Evolutionary conservation across 768 basidiomycete genomes (phyloP).

Genomic region (Megacollybia marginata): DNA sequence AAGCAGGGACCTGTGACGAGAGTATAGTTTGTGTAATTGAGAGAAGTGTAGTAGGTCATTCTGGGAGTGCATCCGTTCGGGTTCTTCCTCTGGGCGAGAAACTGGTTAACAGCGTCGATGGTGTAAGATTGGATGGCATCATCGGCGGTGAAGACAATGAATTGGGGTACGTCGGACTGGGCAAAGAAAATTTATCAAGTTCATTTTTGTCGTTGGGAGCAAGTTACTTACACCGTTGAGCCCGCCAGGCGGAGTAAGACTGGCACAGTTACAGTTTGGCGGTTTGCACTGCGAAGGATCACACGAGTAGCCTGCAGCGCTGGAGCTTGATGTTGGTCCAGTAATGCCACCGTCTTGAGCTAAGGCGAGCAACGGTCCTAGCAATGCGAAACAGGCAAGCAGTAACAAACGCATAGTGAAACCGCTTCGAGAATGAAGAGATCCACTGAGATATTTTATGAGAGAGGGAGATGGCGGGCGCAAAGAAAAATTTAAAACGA

Average conservation of each 20-base stretch:
- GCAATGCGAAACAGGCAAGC: not conserved
- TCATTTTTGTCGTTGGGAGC: not conserved
- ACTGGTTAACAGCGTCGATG: conserved; percentile 64
- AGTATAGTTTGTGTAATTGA: conserved; percentile 67
- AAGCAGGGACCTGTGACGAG: conserved; percentile 46
- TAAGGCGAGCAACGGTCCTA: conserved; percentile 27
- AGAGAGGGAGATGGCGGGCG: too few relatives aligned
- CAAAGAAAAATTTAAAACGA: too few relatives aligned
- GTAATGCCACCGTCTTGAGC: conserved; percentile 48
- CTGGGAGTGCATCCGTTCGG: conserved; percentile 70
- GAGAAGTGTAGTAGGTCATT: conserved; percentile 71
- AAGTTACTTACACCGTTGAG: conserved; percentile 40
- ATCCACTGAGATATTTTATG: too few relatives aligned
- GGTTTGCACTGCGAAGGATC: conserved; percentile 57
- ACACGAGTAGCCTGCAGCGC: conserved; percentile 65
- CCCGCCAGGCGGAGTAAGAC: conserved; percentile 66
- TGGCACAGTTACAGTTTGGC: conserved; percentile 68
- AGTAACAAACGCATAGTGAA: too few relatives aligned
- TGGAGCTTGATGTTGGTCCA: conserved; percentile 43
- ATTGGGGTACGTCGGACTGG: conserved; percentile 54
- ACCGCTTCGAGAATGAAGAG: too few relatives aligned
- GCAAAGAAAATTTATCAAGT: not conserved
- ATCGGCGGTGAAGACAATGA: conserved; percentile 70
- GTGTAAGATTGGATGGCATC: conserved; percentile 77
- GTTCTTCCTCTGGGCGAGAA: conserved; percentile 66